Evolutionary conservation across 805 yeast genomes (phyloP).

Genomic region (Zygosaccharomyces lentus): DNA sequence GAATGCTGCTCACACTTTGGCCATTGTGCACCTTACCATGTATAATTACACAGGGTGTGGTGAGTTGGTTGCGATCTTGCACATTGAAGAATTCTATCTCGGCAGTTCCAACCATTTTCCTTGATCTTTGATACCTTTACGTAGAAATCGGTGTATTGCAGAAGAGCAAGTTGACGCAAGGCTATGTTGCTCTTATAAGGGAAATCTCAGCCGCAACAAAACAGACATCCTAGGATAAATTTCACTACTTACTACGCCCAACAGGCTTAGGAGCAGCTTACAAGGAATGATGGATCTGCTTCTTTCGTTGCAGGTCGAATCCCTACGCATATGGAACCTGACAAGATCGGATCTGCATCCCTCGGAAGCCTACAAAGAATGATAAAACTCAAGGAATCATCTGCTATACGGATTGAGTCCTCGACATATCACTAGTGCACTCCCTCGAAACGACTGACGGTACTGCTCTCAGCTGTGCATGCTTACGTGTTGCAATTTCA

Average conservation of each 20-base stretch:
- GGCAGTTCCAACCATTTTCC: conserved; percentile 7
- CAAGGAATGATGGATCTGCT: not conserved
- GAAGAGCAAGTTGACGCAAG: not conserved
- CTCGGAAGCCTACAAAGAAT: too few relatives aligned
- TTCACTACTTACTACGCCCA: not conserved
- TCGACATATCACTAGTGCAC: too few relatives aligned
- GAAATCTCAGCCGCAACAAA: not conserved
- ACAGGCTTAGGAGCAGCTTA: not conserved
- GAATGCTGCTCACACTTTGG: conserved; percentile 37
- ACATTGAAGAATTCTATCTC: conserved; percentile 35
- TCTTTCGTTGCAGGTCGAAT: not conserved
- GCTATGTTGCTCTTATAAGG: not conserved
- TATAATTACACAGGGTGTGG: conserved; percentile 46
- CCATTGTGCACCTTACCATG: conserved; percentile 41
- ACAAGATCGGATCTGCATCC: too few relatives aligned
- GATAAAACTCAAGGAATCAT: too few relatives aligned
- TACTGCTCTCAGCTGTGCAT: not conserved
- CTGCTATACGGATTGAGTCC: too few relatives aligned
- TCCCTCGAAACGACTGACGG: too few relatives aligned
- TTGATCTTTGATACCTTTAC: not conserved
- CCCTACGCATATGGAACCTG: too few relatives aligned
- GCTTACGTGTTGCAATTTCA: not conserved
- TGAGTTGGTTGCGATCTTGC: conserved; percentile 35
- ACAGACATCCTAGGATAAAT: not conserved
- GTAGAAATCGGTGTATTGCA: not conserved